Base-by-base conservation (phyloP, 1,284 basidiomycete genomes). In the Cutaneotrichosporon cavernicola region DNA sequence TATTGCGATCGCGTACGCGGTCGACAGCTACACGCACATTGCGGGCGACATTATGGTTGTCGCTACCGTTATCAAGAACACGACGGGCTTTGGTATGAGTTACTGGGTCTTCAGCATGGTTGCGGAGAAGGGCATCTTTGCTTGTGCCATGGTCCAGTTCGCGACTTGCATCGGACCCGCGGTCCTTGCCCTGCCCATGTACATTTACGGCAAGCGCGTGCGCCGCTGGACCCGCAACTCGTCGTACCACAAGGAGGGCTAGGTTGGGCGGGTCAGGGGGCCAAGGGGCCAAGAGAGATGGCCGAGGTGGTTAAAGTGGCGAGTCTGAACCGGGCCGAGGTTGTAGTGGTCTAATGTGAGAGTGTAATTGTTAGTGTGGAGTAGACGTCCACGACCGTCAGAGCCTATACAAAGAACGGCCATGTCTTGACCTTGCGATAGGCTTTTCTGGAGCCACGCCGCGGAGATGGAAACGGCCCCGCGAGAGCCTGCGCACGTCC, bases 31-130 rank as follows among this genome's bases (percentile, higher is more conserved):
- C 60, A 68, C 61, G 5, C 61, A 62, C 13, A 64, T 66, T 16
- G 57, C 59, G 14, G 67, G 64, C 26, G 67, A 68, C 32, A 65
- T 68, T 52, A 65, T 68, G 64, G 55, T 61, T 46, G 67, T 65
- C 56, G 62, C 65, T 5, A 63, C 64, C 2, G 67, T 65, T 18
- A 47, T 63, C 55, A 68, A 68, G 53, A 63, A 65, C 57, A 64
- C 62, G 16, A 58, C 47, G 18, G 67, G 67, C 16, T 68, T 68
- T 30, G 60, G 40, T 40, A 57, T 68, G 56, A 40, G 40, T 8
- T 68, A 66, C 59, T 68, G 64, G 64, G 60, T 64, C 43, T 62
- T 56, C 56, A 34, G 51, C 22, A 16, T 63, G 5, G 36, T 60
- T 22, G 55, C n/a, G 10, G 18, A 31, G 14, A 60, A 56, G 55